These are phyloP conservation scores for Curvularia eragrostidis DNA, from an alignment of 2,329 filamentous ascomycete genomes.

Conservation along the genomic window DNA sequence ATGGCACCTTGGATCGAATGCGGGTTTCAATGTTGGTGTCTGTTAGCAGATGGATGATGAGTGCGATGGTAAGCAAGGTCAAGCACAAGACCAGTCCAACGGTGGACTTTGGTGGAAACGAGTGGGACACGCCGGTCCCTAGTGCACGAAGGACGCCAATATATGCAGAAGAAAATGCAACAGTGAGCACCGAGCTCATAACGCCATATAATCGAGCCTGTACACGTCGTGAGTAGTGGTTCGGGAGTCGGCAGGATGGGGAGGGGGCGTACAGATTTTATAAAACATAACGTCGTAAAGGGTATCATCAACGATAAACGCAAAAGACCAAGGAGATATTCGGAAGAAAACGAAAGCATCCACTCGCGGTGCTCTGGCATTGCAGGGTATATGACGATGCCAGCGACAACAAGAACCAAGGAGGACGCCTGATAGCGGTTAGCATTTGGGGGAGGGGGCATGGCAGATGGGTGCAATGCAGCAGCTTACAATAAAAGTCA, in stretches of 20 bases:
- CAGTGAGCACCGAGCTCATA: constrained; percentile 44
- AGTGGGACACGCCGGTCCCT: constrained; percentile 41
- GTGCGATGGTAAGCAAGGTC: constrained; percentile 40
- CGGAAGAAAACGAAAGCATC: constrained; percentile 42
- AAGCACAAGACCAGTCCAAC: constrained; percentile 39
- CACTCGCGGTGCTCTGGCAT: constrained; percentile 47
- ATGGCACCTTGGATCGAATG: constrained; percentile 36
- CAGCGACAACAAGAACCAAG: constrained; percentile 37
- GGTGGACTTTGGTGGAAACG: constrained; percentile 46
- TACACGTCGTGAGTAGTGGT: constrained; percentile 23
- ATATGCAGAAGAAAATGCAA: constrained; percentile 46
- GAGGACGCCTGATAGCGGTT: constrained; percentile 37
- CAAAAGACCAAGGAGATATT: constrained; percentile 44
- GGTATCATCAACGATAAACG: constrained; percentile 49
- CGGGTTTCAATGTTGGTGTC: constrained; percentile 40
- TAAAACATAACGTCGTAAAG: constrained; percentile 47
- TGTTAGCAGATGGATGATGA: constrained; percentile 40
- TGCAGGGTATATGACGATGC: constrained; percentile 37
- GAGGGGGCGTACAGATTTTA: constrained; percentile 39
- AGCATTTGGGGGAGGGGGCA: constrained; percentile 15
- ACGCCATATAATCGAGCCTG: constrained; percentile 44
- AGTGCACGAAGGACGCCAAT: constrained; percentile 43
- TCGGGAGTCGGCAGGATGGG: neutral
- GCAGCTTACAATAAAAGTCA: constrained; percentile 40
- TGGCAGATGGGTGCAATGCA: neutral